phyloP scores from a whole-genome alignment of 2,329 filamentous ascomycete species.

The Talaromyces sp. region DNA sequence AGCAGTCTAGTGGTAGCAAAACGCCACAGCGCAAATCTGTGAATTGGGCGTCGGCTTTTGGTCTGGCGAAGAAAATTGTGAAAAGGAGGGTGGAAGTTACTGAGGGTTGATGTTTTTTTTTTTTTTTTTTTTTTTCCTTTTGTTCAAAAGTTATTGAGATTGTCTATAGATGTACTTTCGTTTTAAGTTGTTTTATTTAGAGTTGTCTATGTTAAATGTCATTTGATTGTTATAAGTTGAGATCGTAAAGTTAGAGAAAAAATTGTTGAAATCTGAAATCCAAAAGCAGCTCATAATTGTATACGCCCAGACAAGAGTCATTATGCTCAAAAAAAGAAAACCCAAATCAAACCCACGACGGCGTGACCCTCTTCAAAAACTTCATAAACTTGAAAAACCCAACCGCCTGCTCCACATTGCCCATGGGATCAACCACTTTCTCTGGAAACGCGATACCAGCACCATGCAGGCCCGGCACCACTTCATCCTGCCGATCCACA shows the following conservation, averaged over 20 bases:
- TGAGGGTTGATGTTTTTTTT: background rate
- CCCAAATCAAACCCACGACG: conserved; percentile 39
- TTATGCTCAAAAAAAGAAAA: background rate
- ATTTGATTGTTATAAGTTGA: background rate
- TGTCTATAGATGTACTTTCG: background rate
- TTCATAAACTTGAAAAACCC: conserved; percentile 64
- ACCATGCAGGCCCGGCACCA: conserved; percentile 51
- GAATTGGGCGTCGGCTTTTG: conserved; percentile 11
- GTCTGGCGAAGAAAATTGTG: conserved; percentile 10
- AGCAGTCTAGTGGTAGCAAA: background rate
- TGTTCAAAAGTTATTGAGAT: background rate
- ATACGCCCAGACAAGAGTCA: background rate
- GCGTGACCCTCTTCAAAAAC: conserved; percentile 52
- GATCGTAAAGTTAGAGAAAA: background rate
- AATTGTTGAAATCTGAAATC: background rate
- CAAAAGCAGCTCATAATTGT: background rate
- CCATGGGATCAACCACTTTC: conserved; percentile 54
- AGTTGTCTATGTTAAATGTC: background rate
- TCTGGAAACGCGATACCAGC: conserved; percentile 62
- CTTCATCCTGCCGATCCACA: conserved; percentile 36
- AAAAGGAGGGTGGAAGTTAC: conserved; percentile 8
- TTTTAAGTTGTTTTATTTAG: background rate
- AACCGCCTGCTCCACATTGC: conserved; percentile 58
- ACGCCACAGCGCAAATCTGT: conserved; percentile 4
- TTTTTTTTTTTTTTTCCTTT: background rate